Percentiles rank a stretch among this genome's conserved stretches.
Evolutionary conservation across 2,329 filamentous ascomycete genomes (phyloP).

Genomic region (Colletotrichum kahawae): DNA sequence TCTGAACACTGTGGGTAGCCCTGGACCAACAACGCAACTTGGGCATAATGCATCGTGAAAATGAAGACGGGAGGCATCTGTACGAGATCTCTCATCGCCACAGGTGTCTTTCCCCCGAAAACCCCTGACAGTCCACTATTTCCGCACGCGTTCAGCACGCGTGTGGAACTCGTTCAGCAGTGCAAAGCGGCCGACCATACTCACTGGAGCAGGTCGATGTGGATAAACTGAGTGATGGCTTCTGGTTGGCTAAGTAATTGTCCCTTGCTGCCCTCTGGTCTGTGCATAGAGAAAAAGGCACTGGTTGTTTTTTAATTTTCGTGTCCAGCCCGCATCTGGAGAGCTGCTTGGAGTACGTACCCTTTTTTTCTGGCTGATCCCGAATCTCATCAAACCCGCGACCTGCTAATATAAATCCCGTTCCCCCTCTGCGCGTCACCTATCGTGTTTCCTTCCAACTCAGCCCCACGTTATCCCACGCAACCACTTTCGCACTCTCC

Average conservation of each 20-base stretch:
- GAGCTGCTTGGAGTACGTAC: background rate
- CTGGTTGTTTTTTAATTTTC: background rate
- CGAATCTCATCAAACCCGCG: constrained; percentile 5
- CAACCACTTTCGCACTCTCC: background rate
- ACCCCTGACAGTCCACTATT: background rate
- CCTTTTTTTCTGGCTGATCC: constrained; percentile 24
- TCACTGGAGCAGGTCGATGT: background rate
- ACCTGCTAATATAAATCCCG: constrained; percentile 16
- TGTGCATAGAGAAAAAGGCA: constrained; percentile 4
- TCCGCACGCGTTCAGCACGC: background rate
- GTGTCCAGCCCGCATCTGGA: background rate
- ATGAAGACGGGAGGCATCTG: background rate
- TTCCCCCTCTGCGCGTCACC: constrained; percentile 8
- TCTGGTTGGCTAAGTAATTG: background rate
- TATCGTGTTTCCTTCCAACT: background rate
- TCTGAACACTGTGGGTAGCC: background rate
- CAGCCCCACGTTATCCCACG: constrained; percentile 12
- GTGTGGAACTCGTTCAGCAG: background rate
- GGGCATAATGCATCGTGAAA: background rate
- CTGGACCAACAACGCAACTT: background rate
- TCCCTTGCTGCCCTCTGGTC: background rate
- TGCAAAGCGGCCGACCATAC: background rate
- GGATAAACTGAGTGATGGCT: background rate
- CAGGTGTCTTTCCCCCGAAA: background rate
- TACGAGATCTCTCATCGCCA: background rate